phyloP scores from a whole-genome alignment of 306 rosid genomes.

The Medicago truncatula region MtrunA17r5.0-ANR NC_053042.1:10824501-10825000 shows the following conservation, averaged over 20 bases:
- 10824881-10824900: constrained; percentile 60
- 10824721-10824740: background rate
- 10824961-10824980: constrained; percentile 26
- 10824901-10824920: constrained; percentile 2
- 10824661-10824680: constrained; percentile 90
- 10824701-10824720: constrained; percentile 13
- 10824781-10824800: constrained; percentile 59
- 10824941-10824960: constrained; percentile 3
- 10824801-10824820: constrained; percentile 97
- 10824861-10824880: constrained; percentile 87
- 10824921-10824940: constrained; percentile 2
- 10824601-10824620: constrained; percentile 82
- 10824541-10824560: constrained; percentile 86
- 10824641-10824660: constrained; percentile 94
- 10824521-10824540: constrained; percentile 25
- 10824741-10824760: background rate
- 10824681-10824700: constrained; percentile 94
- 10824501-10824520: constrained; percentile 21
- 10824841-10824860: constrained; percentile 84
- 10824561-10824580: constrained; percentile 69
- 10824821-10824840: constrained; percentile 94
- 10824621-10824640: constrained; percentile 89
- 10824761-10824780: constrained; percentile 35
- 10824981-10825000: background rate
- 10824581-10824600: constrained; percentile 74